Evolutionary conservation across 2,329 filamentous ascomycete species (phyloP).

Genomic region (Camptophora hylomeconis): DNA sequence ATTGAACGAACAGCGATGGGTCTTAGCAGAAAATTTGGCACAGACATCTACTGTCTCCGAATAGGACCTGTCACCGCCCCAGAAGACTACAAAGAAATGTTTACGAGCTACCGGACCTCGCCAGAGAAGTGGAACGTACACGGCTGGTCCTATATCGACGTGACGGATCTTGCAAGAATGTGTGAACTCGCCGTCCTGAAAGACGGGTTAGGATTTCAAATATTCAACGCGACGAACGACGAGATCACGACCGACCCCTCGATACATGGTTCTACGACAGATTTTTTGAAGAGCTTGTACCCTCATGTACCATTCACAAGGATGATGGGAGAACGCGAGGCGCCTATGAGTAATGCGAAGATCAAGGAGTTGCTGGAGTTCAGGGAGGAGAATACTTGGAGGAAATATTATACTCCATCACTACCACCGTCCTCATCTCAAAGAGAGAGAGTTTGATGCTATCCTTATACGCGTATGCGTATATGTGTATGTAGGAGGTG

Average conservation of each 20-base stretch:
- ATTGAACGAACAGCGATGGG: constrained; percentile 43
- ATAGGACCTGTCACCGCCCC: constrained; percentile 51
- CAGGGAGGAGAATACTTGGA: constrained; percentile 45
- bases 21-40: constrained; percentile 41
- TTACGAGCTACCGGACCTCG: constrained; percentile 37
- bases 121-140: constrained; percentile 42
- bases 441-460: no score
- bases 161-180: constrained; percentile 48
- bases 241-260: constrained; percentile 43
- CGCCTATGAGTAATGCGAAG: constrained; percentile 48
- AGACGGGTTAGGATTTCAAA: constrained; percentile 46
- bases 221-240: constrained; percentile 53
- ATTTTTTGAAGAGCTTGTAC: constrained; percentile 38
- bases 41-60: constrained; percentile 47
- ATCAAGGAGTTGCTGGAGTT: constrained; percentile 47
- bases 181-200: constrained; percentile 41
- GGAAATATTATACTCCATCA: constrained; percentile 29
- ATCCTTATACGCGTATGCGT: no score
- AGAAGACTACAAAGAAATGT: constrained; percentile 44
- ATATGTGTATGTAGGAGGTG: no score
- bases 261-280: no score
- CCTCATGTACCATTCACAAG: constrained; percentile 40
- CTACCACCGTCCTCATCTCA: no score
- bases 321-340: constrained; percentile 46
- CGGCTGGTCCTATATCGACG: constrained; percentile 52